Evolutionary conservation across 2,329 filamentous ascomycete species (phyloP).

Genomic region (Hymenoscyphus repandus): DNA sequence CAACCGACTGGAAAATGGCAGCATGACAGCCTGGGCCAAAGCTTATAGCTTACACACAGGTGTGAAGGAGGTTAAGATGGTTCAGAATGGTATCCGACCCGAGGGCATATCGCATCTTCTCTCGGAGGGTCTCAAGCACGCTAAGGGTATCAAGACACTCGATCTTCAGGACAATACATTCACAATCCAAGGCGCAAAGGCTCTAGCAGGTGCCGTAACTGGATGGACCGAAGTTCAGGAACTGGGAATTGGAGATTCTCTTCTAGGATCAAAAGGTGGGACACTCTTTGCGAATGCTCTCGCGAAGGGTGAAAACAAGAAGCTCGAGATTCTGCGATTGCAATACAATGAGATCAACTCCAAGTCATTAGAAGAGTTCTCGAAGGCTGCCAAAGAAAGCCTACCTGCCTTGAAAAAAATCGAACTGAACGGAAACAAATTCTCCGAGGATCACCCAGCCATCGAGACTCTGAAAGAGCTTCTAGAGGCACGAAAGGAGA

Average conservation of each 20-base stretch:
- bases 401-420: conserved; percentile 77
- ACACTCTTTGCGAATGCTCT: conserved; percentile 69
- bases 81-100: conserved; percentile 94
- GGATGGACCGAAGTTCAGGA: conserved; percentile 74
- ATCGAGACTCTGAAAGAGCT: conserved; percentile 65
- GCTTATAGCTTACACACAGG: conserved; percentile 77
- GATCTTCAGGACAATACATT: conserved; percentile 99
- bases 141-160: conserved; percentile 64
- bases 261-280: conserved; percentile 74
- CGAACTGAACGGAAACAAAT: conserved; percentile 95
- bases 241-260: conserved; percentile 82
- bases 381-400: conserved; percentile 58
- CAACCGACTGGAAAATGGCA: conserved; percentile 92
- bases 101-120: conserved; percentile 84
- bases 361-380: conserved; percentile 66
- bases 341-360: conserved; percentile 94
- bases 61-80: conserved; percentile 88
- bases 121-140: conserved; percentile 69
- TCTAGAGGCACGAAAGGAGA: conserved; percentile 73
- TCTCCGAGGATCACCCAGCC: conserved; percentile 75
- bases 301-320: conserved; percentile 67
- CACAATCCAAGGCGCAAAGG: conserved; percentile 71
- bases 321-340: conserved; percentile 74
- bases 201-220: conserved; percentile 68
- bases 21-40: conserved; percentile 92